Conservation (phyloP, 1,139 yeast species). For the Sugiyamaella castrensis region DNA sequence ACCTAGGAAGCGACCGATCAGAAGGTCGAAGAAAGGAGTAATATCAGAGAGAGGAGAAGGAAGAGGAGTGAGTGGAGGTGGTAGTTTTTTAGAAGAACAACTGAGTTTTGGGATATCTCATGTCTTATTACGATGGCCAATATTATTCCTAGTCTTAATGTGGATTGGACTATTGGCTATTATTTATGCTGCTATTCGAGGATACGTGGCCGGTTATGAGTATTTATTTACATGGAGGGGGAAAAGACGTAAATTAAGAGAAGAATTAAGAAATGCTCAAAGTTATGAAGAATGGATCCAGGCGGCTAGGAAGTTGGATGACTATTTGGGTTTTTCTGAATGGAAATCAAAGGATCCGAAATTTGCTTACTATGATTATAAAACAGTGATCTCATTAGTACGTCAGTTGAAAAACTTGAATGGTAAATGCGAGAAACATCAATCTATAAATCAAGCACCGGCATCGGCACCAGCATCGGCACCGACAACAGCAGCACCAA, state of each 20-base stretch:
- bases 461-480: neutral
- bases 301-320: constrained; percentile 58
- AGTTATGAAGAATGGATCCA: constrained; percentile 61
- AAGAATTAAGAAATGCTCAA: constrained; percentile 47
- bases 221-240: constrained; percentile 54
- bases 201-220: constrained; percentile 65
- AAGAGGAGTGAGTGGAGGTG: neutral
- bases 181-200: constrained; percentile 52
- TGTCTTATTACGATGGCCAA: constrained; percentile 62
- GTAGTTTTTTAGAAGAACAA: no score
- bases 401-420: constrained; percentile 45
- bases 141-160: constrained; percentile 47
- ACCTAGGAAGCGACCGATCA: constrained; percentile 17
- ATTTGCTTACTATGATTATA: constrained; percentile 68
- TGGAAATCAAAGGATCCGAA: constrained; percentile 59
- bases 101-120: constrained; percentile 44
- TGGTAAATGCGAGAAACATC: neutral
- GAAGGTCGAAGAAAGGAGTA: neutral
- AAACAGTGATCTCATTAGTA: constrained; percentile 53
- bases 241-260: constrained; percentile 49
- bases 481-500: neutral
- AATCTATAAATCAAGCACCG: neutral
- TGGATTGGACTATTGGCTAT: constrained; percentile 56
- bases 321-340: constrained; percentile 53
- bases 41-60: neutral